Evolutionary conservation across 768 basidiomycete genomes (phyloP).

Genomic region (Neoboletus brunneissimus): DNA sequence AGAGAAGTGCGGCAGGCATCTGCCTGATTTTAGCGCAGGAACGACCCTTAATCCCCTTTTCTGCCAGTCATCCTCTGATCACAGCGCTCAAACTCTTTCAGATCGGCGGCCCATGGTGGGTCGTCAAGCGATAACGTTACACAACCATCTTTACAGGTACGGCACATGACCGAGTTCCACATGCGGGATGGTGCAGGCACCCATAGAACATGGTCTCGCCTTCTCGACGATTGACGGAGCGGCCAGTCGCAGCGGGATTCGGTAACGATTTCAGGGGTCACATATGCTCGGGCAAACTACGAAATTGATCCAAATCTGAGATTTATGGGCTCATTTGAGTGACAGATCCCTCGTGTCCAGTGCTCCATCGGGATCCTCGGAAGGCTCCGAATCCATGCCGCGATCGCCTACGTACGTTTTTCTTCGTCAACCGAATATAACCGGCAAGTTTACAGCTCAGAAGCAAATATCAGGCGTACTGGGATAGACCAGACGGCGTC

Average conservation of each 20-base stretch:
- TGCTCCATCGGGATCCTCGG: slow-evolving; percentile 24
- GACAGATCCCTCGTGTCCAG: slow-evolving; percentile 15
- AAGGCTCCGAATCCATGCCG: slow-evolving; percentile 15
- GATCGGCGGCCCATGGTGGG: no score
- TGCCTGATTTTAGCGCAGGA: not conserved
- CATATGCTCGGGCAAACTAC: slow-evolving; percentile 7
- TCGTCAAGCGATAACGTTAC: not conserved
- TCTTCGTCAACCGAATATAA: slow-evolving; percentile 12
- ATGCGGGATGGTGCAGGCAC: not conserved
- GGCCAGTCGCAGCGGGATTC: slow-evolving; percentile 2
- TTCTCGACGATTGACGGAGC: slow-evolving; percentile 6
- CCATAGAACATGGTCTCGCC: not conserved
- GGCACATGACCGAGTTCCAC: not conserved
- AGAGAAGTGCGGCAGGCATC: not conserved
- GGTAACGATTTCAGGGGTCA: slow-evolving; percentile 23
- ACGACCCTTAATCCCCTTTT: not conserved
- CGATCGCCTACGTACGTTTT: slow-evolving; percentile 20
- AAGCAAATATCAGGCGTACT: slow-evolving; percentile 1
- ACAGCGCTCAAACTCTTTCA: not conserved
- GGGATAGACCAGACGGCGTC: slow-evolving; percentile 17
- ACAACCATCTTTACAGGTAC: not conserved
- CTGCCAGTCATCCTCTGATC: not conserved
- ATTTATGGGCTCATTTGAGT: slow-evolving; percentile 23
- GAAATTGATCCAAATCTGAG: slow-evolving; percentile 29
- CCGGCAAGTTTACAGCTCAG: slow-evolving; percentile 10